Base-by-base conservation (phyloP, 148 eudicot genomes). In the Amaranthus palmeri region DNA sequence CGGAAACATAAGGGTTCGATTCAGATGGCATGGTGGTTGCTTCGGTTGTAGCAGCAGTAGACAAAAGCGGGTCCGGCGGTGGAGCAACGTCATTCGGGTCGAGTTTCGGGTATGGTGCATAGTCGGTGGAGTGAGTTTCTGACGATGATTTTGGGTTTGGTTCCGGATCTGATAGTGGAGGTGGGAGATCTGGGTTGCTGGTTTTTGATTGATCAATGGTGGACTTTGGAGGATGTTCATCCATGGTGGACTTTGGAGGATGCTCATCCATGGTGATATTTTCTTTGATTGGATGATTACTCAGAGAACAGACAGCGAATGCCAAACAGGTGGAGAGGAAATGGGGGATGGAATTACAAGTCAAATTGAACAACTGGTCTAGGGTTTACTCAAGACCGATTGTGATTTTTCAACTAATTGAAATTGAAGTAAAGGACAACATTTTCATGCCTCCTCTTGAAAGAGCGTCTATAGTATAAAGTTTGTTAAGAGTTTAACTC, bases 91-190 rank as follows among this genome's bases (percentile, higher is more conserved):
- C 91, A 75, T 84, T 78, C 0, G 90, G 86, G 69, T 88, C 85
- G 14, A 92, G 84, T n/a, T 82, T 87, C 14, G 98, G 98, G 78
- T 92, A 92, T 7, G 96, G 92, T 10, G 93, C 92, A 67, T 92
- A 85, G 11, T 86, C 92, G 4, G 67, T 11, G 3, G 93, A 82
- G 81, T 83, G 86, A 10, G 74, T 5, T 8, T 66, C 78, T 50
- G 78, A 48, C 0, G 43, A 11, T 18, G 72, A 52, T 55, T n/a
- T 68, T 11, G 66, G 76, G 54, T 60, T 60, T 9, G 51, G 67
- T 40, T 50, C 36, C 2, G 79, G 65, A 54, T 58, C 10, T 0
- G 47, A 48, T 36, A 40, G 5, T 69, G 59, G 25, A 41, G 65
- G 41, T 0, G 49, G 59, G 50, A 6, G 59, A 0, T 44, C 71